Evolutionary conservation across 345 rosid species (phyloP).

Genomic region (Euclidium syriacum): DNA sequence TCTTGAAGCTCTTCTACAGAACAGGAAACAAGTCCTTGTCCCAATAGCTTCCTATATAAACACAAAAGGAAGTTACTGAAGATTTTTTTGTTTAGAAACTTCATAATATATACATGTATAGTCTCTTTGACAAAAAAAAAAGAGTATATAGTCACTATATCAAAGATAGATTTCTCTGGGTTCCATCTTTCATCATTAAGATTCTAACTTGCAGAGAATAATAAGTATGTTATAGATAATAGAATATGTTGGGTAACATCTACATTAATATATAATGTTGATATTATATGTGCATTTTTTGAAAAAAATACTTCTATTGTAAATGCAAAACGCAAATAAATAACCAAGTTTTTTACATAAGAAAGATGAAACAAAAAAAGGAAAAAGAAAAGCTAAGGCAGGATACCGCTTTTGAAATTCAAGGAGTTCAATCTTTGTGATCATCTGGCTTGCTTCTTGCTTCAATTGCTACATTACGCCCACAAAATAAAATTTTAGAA

Average conservation of each 20-base stretch:
- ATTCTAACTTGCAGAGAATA: not conserved
- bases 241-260: no score
- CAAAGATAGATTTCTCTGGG: not conserved
- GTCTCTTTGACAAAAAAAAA: no score
- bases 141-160: not conserved
- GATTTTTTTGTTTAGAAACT: not conserved
- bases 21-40: conserved; percentile 44
- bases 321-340: not conserved
- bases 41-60: conserved; percentile 49
- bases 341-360: not conserved
- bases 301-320: no score
- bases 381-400: not conserved
- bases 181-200: not conserved
- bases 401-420: conserved; percentile 48
- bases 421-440: conserved; percentile 50
- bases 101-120: no score
- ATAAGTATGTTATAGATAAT: not conserved
- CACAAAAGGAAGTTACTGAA: not conserved
- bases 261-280: no score
- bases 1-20: conserved; percentile 46
- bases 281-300: no score
- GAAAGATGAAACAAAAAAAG: not conserved
- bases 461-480: conserved; percentile 42
- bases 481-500: not conserved
- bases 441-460: conserved; percentile 45